Evolutionary conservation across 2,329 filamentous ascomycete genomes (phyloP), one percentile per base, ranked within the genome.

Genomic region (Fusarium vanettenii): DNA sequence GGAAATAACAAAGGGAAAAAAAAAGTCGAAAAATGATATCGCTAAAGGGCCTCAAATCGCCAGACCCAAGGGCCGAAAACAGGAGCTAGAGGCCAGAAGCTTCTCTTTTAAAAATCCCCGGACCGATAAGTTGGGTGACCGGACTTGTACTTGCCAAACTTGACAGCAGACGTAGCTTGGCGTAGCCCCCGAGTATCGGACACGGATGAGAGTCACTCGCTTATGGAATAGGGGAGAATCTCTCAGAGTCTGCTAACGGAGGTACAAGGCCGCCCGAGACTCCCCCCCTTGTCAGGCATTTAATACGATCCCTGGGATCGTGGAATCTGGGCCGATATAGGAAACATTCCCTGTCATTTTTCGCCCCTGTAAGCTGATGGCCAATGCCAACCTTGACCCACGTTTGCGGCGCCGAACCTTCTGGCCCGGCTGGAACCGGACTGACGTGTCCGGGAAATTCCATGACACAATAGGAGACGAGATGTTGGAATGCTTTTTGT

Each of bases 311-410:
- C 60, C 27, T 55, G 27, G 48, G 48, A 55, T 43, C 22, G 33
- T 59, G n/a, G 52, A 27, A 48, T 59, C 37, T 65, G 20, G 62
- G 33, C 62, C 50, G 62, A 59, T 57, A 45, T 45, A 64, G 62
- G 62, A 39, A 48, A 16, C 18, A 10, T 52, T 31, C 43, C 60
- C 11, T 62, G 60, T 22, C n/a, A 16, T 50, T 43, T 43, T 52
- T 35, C 18, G 14, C 43, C 43, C 60, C 60, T 52, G 60, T 61
- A 48, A 33, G n/a, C 48, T 10, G 41, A 22, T 35, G 43, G 60
- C 10, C 41, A 48, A 31, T 43, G 59, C 29, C 41, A 61, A n/a
- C 41, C 59, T 41, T 61, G 59, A 41, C 22, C 37, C 57, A 60
- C 37, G 37, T 60, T 60, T 43, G 33, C 18, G 48, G 25, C 48